These are phyloP conservation scores for Simplicillium sp. DNA, from an alignment of 2,329 filamentous ascomycete genomes.

Conservation along the genomic window DNA sequence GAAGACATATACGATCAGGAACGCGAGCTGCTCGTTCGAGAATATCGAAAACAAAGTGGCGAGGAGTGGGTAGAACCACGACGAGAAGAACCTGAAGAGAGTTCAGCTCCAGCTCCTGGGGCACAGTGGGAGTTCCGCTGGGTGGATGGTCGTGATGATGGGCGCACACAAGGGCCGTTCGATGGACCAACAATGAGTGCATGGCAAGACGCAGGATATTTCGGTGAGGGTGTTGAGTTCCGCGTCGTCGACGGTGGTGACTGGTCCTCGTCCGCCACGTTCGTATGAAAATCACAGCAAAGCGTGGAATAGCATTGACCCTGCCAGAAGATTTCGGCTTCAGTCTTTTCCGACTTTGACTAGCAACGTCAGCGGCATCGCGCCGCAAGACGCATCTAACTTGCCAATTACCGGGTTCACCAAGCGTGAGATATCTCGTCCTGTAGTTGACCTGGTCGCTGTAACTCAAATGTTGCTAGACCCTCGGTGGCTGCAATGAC, in stretches of 20 bases:
- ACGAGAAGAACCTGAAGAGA: conserved; percentile 19
- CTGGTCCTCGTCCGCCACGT: conserved; percentile 43
- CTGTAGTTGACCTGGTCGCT: too few species aligned
- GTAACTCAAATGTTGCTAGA: too few species aligned
- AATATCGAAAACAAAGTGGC: conserved; percentile 77
- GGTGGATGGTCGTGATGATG: conserved; percentile 78
- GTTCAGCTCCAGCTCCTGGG: background rate
- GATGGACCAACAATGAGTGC: conserved; percentile 77
- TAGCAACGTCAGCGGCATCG: too few species aligned
- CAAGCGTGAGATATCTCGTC: too few species aligned
- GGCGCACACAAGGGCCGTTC: conserved; percentile 75
- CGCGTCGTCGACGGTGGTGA: conserved; percentile 43
- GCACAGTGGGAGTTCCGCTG: conserved; percentile 78
- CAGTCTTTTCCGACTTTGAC: background rate
- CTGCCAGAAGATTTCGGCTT: background rate
- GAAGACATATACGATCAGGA: conserved; percentile 89
- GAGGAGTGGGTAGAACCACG: conserved; percentile 65
- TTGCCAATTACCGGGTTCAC: too few species aligned
- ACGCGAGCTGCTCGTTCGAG: conserved; percentile 71
- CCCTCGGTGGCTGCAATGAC: too few species aligned
- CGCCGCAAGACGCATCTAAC: too few species aligned
- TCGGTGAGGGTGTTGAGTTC: conserved; percentile 81
- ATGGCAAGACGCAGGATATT: conserved; percentile 89
- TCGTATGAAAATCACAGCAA: conserved; percentile 29
- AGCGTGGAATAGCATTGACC: too few species aligned